phyloP scores from a whole-genome alignment of 805 yeast genomes.

The Wickerhamomyces silvicola region DNA sequence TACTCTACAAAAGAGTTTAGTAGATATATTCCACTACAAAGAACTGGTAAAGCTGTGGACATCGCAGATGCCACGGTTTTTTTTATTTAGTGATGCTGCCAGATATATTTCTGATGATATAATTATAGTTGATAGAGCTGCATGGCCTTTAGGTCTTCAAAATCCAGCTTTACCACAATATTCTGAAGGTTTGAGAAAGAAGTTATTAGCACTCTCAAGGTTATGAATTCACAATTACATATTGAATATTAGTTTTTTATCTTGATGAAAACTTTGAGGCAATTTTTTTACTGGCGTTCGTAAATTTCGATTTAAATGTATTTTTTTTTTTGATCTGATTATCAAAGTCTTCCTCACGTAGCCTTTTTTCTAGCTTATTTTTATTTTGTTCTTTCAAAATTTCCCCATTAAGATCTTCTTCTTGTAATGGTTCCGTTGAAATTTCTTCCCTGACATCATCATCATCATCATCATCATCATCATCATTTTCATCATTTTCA shows the following conservation, averaged over 20 bases:
- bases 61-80: slow-evolving; percentile 85
- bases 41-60: slow-evolving; percentile 66
- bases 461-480: slow-evolving; percentile 8
- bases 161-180: slow-evolving; percentile 30
- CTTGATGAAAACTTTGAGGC: slow-evolving; percentile 17
- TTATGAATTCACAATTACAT: slow-evolving; percentile 19
- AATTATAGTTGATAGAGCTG: slow-evolving; percentile 83
- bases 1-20: slow-evolving; percentile 34
- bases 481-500: slow-evolving; percentile 5
- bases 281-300: slow-evolving; percentile 22
- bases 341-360: slow-evolving; percentile 1
- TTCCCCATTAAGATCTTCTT: slow-evolving; percentile 8
- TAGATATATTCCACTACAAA: slow-evolving; percentile 47
- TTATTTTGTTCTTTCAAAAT: slow-evolving; percentile 3
- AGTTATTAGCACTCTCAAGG: slow-evolving; percentile 29
- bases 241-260: neutral
- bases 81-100: slow-evolving; percentile 80
- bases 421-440: slow-evolving; percentile 15
- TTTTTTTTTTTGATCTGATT: slow-evolving; percentile 5
- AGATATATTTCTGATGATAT: slow-evolving; percentile 70
- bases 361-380: slow-evolving; percentile 1
- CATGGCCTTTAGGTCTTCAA: slow-evolving; percentile 83
- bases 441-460: slow-evolving; percentile 5
- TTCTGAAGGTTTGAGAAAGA: slow-evolving; percentile 34
- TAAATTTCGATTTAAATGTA: slow-evolving; percentile 17